Base-by-base conservation (phyloP, 345 rosid genomes). In the Euphorbia tirucalli region DNA sequence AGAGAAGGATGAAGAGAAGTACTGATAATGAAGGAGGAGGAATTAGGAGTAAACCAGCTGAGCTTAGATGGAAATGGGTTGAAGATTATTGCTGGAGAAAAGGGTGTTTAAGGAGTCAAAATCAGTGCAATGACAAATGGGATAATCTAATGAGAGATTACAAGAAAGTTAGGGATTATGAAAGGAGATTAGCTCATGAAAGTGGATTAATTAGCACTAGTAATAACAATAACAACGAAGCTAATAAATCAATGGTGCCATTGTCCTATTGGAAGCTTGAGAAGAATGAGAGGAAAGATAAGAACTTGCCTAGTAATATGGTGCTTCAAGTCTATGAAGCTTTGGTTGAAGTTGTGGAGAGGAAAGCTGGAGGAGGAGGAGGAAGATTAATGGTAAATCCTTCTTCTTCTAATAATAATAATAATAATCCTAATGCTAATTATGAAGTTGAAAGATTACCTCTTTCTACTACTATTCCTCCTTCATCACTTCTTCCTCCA, bases 111-210 rank as follows among this genome's bases (percentile, higher is more conserved):
- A 85, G 98, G 75, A 91, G 96, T 73, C 98, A 93, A 77, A 93
- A 93, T 77, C 97, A 93, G 78, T 93, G 98, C 82, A 93, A 93
- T 78, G 98, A 93, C 85, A 93, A 93, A 79, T 91, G 97, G 96
- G 97, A 93, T 69, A 93, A 93, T 80, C 90, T 93, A 74, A 91
- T 89, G 97, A 87, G 98, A 78, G 97, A 93, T 43, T 93, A 88
- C 89, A 89, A 93, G 87, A 93, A 89, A 65, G 91, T 91, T 8
- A 84, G 97, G 39, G 97, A 91, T 56, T 84, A 88, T 37, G 89
- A 88, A 62, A 74, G 80, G 66, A 60, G 86, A 70, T 28, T 77
- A 41, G 79, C 79, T 30, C 83, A 72, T 30, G 60, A 66, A n/a
- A n/a, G n/a, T n/a, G n/a, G n/a, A n/a, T n/a, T n/a, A n/a, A n/a